phyloP scores from a whole-genome alignment of 495 filamentous ascomycete species.

The Penicillium flavigenum region DNA sequence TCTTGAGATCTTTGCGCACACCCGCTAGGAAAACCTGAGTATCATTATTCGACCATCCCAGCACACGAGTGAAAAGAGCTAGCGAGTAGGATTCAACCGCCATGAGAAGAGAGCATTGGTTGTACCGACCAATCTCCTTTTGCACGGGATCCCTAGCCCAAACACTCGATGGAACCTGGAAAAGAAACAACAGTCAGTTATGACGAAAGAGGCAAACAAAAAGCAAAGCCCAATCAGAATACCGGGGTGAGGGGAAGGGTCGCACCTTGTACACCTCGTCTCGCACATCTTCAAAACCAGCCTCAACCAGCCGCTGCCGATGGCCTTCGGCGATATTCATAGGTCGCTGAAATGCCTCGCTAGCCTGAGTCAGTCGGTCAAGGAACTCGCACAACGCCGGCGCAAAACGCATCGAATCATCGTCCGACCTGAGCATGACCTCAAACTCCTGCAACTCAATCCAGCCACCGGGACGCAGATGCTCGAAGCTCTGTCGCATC shows the following conservation, averaged over 20 bases:
- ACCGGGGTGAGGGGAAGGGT: neutral
- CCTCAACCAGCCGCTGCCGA: conserved; percentile 31
- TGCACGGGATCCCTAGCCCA: conserved; percentile 47
- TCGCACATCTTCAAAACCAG: conserved; percentile 40
- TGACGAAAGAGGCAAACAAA: neutral
- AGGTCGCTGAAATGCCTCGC: conserved; percentile 36
- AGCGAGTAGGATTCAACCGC: conserved; percentile 45
- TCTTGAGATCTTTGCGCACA: conserved; percentile 52
- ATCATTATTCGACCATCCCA: conserved; percentile 57
- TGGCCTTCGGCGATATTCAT: conserved; percentile 42
- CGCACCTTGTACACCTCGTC: conserved; percentile 46
- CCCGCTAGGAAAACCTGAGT: conserved; percentile 55
- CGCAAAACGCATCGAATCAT: conserved; percentile 36
- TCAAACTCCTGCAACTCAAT: conserved; percentile 56
- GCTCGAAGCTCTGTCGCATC: conserved; percentile 34
- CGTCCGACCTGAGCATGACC: conserved; percentile 40
- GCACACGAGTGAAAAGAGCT: conserved; percentile 51
- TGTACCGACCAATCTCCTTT: conserved; percentile 47
- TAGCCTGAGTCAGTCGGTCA: conserved; percentile 35
- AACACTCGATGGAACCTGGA: conserved; percentile 38
- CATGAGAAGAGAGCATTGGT: conserved; percentile 44
- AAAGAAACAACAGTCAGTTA: neutral
- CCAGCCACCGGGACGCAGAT: conserved; percentile 55
- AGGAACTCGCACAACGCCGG: conserved; percentile 34
- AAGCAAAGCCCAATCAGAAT: neutral